Evolutionary conservation across 1,284 basidiomycete species (phyloP).

Genomic region (Coniferiporia weirii): DNA sequence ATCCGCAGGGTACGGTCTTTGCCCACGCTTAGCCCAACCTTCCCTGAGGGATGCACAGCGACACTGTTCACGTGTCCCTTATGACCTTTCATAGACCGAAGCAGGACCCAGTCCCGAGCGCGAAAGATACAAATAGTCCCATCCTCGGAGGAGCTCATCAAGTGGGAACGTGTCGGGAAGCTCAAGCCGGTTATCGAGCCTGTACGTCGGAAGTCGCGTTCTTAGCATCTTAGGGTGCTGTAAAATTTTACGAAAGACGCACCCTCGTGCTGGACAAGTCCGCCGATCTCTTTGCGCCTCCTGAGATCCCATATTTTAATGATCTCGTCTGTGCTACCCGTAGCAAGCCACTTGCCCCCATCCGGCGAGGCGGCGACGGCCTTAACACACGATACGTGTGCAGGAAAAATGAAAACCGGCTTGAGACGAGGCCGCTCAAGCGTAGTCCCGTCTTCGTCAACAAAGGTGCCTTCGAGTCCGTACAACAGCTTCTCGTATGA

Average conservation of each 20-base stretch:
- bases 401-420: conserved; percentile 94
- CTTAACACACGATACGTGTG: conserved; percentile 91
- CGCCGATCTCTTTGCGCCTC: conserved; percentile 87
- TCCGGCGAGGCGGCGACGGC: conserved; percentile 80
- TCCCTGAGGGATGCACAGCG: conserved; percentile 88
- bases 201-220: conserved; percentile 27
- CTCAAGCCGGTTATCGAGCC: conserved; percentile 88
- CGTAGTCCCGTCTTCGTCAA: conserved; percentile 28
- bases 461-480: conserved; percentile 72
- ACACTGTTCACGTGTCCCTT: conserved; percentile 88
- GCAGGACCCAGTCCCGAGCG: conserved; percentile 88
- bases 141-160: conserved; percentile 88
- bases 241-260: conserved; percentile 22
- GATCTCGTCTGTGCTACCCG: conserved; percentile 91
- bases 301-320: conserved; percentile 97
- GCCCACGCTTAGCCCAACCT: conserved; percentile 88
- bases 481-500: conserved; percentile 96
- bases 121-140: conserved; percentile 87
- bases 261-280: conserved; percentile 91
- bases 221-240: not conserved
- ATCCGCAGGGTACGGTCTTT: conserved; percentile 87
- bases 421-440: conserved; percentile 46
- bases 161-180: conserved; percentile 86
- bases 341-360: conserved; percentile 94
- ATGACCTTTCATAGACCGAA: conserved; percentile 88